Evolutionary conservation across 352 stramenopile genomes (phyloP), one percentile per base, ranked within the genome.

Genomic region (Blastocystis sp.): DNA sequence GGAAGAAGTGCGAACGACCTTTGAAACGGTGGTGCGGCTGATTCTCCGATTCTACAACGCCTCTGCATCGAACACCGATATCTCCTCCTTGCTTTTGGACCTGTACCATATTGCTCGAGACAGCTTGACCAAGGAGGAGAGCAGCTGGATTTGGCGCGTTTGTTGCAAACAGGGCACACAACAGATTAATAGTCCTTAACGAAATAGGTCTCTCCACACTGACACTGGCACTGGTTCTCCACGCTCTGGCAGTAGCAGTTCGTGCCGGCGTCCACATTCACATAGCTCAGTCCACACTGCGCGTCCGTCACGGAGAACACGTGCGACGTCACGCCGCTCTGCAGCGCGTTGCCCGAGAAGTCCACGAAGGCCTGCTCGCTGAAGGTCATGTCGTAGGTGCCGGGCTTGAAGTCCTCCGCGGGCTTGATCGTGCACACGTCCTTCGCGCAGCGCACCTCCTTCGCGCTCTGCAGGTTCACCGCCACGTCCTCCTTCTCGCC

Each of bases 151-250:
- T 14, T 52, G 54, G 45, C 52, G 4, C 38, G 6, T 74, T 17
- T 54, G n/a, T 17, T 54, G 52, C 64, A 81, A 81, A 65, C 43
- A 48, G 19, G 38, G 19, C 28, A 81, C 40, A 81, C 38, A 63
- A 54, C 64, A 45, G 66, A 6, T 81, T 38, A 81, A 65, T 81
- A 81, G 45, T 81, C 71, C 71, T 81, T 81, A 66, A 81, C 71
- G 54, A 81, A 81, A 40, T 81, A 81, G 42, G 71, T 81, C 71
- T 81, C 71, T 54, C 71, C 71, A 42, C 71, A 81, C 40, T 65
- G 14, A 38, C 71, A 81, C 24, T 81, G 71, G 66, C 71, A 81
- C 45, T 81, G 71, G 48, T 81, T 81, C 48, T 64, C 71, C 45
- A 81, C 17, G 43, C 71, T 81, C 71, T 81, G 71, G 66, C 71